Evolutionary conservation across 2,329 filamentous ascomycete species (phyloP).

Genomic region (Tolypocladium endophyticum): DNA sequence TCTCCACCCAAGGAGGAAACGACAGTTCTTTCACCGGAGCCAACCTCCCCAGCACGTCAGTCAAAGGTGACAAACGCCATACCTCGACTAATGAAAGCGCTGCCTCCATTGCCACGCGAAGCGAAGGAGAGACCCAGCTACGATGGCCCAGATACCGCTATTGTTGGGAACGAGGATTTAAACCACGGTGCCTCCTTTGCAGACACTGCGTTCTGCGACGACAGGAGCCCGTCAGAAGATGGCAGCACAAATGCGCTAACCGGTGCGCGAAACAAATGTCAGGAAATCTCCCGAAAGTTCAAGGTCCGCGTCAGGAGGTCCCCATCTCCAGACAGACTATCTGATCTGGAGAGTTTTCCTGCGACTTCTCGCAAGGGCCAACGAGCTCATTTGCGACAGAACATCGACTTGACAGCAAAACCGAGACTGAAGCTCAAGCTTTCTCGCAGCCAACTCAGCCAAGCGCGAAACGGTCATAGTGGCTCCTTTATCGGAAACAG

Average conservation of each 20-base stretch:
- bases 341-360: not conserved
- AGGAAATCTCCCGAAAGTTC: constrained; percentile 12
- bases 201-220: not conserved
- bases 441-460: constrained; percentile 17
- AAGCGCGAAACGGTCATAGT: constrained; percentile 5
- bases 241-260: not conserved
- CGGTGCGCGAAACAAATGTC: not conserved
- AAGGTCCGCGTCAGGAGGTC: constrained; percentile 17
- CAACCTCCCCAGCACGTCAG: constrained; percentile 34
- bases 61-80: constrained; percentile 38
- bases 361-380: not conserved
- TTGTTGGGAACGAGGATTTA: not conserved
- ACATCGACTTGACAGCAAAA: constrained; percentile 8
- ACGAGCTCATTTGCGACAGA: not conserved
- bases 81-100: constrained; percentile 40
- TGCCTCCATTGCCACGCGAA: constrained; percentile 33
- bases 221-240: not conserved
- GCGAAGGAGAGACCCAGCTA: constrained; percentile 1
- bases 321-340: constrained; percentile 4
- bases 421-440: constrained; percentile 22
- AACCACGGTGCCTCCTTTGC: not conserved
- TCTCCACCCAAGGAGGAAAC: constrained; percentile 8
- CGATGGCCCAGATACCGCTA: not conserved
- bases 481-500: constrained; percentile 9
- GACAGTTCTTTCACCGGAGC: constrained; percentile 33